phyloP scores from a whole-genome alignment of 495 filamentous ascomycete genomes.

The Pseudevernia furfuracea region DNA sequence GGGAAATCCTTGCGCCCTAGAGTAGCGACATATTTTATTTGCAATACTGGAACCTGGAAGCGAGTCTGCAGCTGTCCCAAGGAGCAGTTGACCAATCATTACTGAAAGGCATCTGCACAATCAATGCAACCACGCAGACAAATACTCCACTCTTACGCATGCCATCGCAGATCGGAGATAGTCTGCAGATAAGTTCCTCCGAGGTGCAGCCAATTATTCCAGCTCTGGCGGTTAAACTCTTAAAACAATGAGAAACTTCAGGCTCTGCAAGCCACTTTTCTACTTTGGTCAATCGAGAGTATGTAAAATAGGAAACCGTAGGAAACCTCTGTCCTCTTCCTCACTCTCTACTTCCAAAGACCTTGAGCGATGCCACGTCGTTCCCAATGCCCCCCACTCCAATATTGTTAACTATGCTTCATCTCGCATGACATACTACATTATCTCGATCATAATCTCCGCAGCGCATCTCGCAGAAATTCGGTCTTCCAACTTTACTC shows the following conservation, averaged over 20 bases:
- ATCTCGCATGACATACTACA: constrained; percentile 3
- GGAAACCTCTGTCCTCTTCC: neutral
- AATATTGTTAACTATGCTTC: neutral
- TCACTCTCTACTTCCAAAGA: neutral
- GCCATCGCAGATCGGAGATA: neutral
- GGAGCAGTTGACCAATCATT: neutral
- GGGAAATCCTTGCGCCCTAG: neutral
- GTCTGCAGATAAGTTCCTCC: neutral
- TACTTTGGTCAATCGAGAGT: neutral
- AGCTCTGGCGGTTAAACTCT: neutral
- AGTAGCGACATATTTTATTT: too few species aligned
- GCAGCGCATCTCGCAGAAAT: constrained; percentile 1
- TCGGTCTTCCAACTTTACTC: neutral
- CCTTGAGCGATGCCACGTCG: neutral
- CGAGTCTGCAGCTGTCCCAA: neutral
- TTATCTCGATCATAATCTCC: neutral
- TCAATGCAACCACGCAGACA: neutral
- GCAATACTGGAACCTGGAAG: constrained; percentile 1
- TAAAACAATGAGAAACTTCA: neutral
- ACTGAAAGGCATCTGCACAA: neutral
- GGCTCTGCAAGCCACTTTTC: neutral
- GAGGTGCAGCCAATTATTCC: neutral
- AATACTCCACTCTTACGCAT: neutral
- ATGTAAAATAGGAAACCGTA: too few species aligned
- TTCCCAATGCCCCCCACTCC: neutral